Base-by-base conservation (phyloP, 2,329 filamentous ascomycete species). In the Paraphaeosphaeria sporulosa region DNA sequence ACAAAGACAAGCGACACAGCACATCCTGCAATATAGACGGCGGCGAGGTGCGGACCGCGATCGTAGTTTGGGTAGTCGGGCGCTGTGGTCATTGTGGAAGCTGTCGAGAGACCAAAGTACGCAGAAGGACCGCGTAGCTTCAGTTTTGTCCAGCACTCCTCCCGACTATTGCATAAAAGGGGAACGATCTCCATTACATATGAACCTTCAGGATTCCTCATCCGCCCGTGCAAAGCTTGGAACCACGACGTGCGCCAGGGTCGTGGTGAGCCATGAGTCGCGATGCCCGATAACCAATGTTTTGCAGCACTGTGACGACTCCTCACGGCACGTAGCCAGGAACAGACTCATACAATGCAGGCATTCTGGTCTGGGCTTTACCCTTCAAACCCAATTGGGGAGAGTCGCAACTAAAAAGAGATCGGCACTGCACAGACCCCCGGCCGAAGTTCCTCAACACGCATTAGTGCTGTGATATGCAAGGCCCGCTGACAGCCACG, bases 21-120 rank as follows among this genome's bases (percentile, higher is more conserved):
- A 48, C 63, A 67, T 60, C 64, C 67, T 23, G 59, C 60, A 32
- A 68, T 66, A 46, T 66, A 68, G 3, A 62, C 61, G 1, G 64
- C 62, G 12, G 66, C 66, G 5, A 68, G 62, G 5, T 61, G 58
- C 10, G 59, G 40, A 10, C 66, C 66, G 55, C 66, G 59, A 51
- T 68, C 64, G 40, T 43, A 50, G 40, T 66, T 62, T 7, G 61
- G 61, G 42, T 53, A 59, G 17, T 27, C 30, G 42, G 50, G 38
- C 4, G 27, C 43, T 13, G n/a, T 42, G 9, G 42, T 47, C 60
- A 62, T 62, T 23, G n/a, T 43, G 44, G 25, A 49, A 2, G 43
- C 21, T 30, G 38, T 27, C 7, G 43, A 21, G 40, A 58, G 49
- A 47, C 46, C 10, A n/a, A 47, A 50, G 47, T 23, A 51, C 44